phyloP scores from a whole-genome alignment of 495 filamentous ascomycete genomes.

The Xylaria acuta region DNA sequence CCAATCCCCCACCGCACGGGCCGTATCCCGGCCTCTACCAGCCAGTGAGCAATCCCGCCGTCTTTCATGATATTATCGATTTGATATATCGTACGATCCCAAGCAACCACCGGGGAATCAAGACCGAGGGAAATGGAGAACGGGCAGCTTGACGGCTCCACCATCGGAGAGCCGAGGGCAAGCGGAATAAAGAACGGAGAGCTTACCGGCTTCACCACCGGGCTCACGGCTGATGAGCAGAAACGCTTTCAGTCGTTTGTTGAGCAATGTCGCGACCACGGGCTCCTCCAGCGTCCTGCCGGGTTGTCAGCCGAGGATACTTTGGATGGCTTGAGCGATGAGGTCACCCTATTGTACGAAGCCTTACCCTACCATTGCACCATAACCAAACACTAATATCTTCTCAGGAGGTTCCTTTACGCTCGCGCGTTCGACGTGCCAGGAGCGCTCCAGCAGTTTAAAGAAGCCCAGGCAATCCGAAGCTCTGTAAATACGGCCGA shows the following conservation, averaged over 20 bases:
- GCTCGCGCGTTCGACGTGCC: conserved; percentile 20
- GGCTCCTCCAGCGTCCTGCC: conserved; percentile 15
- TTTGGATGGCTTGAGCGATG: conserved; percentile 18
- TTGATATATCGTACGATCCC: background rate
- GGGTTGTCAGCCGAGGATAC: conserved; percentile 12
- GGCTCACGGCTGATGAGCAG: conserved; percentile 13
- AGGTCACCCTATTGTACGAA: conserved; percentile 12
- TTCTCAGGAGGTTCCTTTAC: conserved; percentile 9
- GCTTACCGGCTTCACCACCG: background rate
- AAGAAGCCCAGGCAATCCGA: conserved; percentile 20
- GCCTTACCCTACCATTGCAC: background rate
- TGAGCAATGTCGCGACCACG: conserved; percentile 11
- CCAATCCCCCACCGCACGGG: background rate
- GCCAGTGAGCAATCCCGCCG: background rate
- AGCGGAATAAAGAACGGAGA: conserved; percentile 11
- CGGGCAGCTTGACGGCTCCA: background rate
- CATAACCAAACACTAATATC: background rate
- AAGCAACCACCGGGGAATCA: background rate
- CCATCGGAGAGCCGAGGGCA: conserved; percentile 4
- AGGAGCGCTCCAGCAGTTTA: conserved; percentile 7
- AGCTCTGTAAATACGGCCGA: background rate
- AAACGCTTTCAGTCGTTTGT: conserved; percentile 13
- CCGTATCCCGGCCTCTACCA: background rate
- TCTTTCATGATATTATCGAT: background rate
- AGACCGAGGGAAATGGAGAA: conserved; percentile 15